Evolutionary conservation across 495 filamentous ascomycete species (phyloP).

Genomic region (Neurospora sp.): DNA sequence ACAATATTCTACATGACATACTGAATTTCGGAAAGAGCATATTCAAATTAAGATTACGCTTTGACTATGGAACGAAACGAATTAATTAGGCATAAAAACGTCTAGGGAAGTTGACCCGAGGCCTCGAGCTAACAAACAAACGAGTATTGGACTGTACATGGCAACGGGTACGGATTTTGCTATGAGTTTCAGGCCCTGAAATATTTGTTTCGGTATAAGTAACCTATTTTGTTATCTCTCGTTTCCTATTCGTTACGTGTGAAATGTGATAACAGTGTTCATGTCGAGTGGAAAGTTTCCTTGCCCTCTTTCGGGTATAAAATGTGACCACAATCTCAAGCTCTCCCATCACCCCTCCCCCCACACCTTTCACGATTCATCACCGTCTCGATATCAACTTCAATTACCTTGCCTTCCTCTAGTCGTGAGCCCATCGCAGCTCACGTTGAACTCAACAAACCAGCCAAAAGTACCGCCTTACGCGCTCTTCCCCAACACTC

Average conservation of each 20-base stretch:
- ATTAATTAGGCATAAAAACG: too few relatives aligned
- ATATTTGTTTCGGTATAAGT: not conserved
- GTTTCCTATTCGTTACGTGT: not conserved
- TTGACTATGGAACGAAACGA: too few relatives aligned
- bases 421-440: not conserved
- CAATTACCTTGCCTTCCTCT: not conserved
- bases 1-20: too few relatives aligned
- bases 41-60: too few relatives aligned
- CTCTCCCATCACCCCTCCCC: not conserved
- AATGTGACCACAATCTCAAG: not conserved
- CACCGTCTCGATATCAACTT: not conserved
- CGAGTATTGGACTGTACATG: too few relatives aligned
- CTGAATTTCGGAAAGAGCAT: too few relatives aligned
- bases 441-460: not conserved
- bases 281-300: not conserved
- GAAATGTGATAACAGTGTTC: not conserved
- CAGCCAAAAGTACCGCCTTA: not conserved
- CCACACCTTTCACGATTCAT: not conserved
- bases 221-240: not conserved
- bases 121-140: too few relatives aligned
- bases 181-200: not conserved
- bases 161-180: not conserved
- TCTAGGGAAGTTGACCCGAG: too few relatives aligned
- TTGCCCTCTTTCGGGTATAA: not conserved
- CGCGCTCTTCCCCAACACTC: not conserved